phyloP scores from a whole-genome alignment of 2,329 filamentous ascomycete genomes.

The Eutypa lata region DNA sequence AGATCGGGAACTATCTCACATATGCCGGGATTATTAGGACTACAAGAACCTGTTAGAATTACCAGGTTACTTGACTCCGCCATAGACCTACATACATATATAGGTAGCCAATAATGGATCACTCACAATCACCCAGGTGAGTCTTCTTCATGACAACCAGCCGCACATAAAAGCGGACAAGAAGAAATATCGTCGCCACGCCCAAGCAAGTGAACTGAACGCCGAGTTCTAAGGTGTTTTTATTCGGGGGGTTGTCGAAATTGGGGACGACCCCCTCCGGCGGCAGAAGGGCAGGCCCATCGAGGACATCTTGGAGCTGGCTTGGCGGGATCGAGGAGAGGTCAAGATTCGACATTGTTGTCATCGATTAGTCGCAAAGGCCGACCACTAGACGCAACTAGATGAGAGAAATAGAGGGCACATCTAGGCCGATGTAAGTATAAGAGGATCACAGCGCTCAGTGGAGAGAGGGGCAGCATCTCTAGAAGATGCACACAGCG shows the following conservation, averaged over 20 bases:
- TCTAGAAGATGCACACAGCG: no score
- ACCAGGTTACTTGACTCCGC: not conserved
- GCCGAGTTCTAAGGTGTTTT: not conserved
- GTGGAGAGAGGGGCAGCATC: no score
- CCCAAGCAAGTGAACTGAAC: constrained; percentile 2
- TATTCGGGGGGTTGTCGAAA: constrained; percentile 9
- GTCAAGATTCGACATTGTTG: not conserved
- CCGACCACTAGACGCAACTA: no score
- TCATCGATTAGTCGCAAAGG: no score
- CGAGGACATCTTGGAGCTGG: not conserved
- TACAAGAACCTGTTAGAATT: not conserved
- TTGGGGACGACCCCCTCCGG: constrained; percentile 7
- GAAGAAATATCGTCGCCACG: constrained; percentile 6
- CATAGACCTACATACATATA: no score
- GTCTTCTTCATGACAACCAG: constrained; percentile 3
- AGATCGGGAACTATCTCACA: not conserved
- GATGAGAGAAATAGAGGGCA: no score
- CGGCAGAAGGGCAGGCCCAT: constrained; percentile 10
- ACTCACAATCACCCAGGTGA: constrained; percentile 6
- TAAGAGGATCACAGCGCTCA: no score
- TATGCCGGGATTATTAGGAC: constrained; percentile 5
- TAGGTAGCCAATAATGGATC: not conserved
- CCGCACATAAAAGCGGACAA: constrained; percentile 4
- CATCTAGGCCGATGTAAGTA: no score
- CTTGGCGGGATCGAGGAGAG: not conserved